Base-by-base conservation (phyloP, 2,329 filamentous ascomycete genomes). In the Coniochaeta ligniaria region DNA sequence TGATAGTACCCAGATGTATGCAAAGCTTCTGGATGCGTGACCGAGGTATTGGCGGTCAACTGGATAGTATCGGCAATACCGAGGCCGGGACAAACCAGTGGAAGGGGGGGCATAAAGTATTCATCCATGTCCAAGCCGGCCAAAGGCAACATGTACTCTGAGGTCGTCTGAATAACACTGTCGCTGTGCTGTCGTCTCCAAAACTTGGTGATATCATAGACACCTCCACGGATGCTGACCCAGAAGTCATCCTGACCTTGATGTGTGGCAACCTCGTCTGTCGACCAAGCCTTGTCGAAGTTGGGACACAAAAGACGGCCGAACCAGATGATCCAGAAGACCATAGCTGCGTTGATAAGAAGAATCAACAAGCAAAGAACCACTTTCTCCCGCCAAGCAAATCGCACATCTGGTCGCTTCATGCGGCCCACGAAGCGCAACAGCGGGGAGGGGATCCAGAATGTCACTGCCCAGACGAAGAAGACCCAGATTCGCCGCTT, bases 341-440 rank as follows among this genome's bases (percentile, higher is more conserved):
- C 81, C 63, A 99, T 84, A 31, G 84, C 70, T 43, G 72, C 92
- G 74, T 99, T 99, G 66, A 96, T 75, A 14, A 99, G 68, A 33
- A 90, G 72, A 66, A 99, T 98, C 59, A 96, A 68, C 61, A 90
- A 79, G 55, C 93, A 86, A 12, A 99, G 79, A 0, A 95, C 89
- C 12, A 99, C 58, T 75, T 99, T 99, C 71, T 99, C 95, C 74
- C 95, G 85, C 95, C 95, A 99, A 0, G 95, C 95, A 85, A 97
- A 90, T 28, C 95, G 90, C 9, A 99, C 92, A 75, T 99, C 95
- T 1, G 93, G 95, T 60, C 95, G 88, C 76, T 96, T 96, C 95
- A 99, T 99, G 24, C 94, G 90, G 35, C 95, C 95, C 61, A 98
- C 70, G 62, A 82, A 88, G n/a, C 84, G 83, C 17, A 99, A 85